Evolutionary conservation across 768 basidiomycete species (phyloP).

Genomic region (Boletus sp.): DNA sequence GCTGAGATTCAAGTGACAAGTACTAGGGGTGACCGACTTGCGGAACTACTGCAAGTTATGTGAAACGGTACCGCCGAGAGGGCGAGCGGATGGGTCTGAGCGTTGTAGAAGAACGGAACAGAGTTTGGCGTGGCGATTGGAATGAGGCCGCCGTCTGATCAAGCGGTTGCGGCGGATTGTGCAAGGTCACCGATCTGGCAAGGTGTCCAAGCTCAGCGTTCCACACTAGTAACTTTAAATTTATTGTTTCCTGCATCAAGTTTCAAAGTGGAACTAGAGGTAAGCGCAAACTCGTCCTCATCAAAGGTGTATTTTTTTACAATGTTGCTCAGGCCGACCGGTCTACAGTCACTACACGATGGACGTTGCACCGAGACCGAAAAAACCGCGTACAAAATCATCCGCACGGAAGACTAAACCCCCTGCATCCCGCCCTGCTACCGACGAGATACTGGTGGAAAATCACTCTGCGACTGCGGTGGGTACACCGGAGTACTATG

Average conservation of each 20-base stretch:
- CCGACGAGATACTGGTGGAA: slow-evolving; percentile 28
- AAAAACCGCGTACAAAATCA: slow-evolving; percentile 56
- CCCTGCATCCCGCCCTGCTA: not conserved
- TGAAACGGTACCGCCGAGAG: slow-evolving; percentile 1
- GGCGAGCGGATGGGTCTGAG: not conserved
- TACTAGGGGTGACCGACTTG: not conserved
- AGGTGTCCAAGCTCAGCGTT: not conserved
- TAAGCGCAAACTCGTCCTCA: not conserved
- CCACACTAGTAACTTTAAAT: not conserved
- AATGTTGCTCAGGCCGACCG: not conserved
- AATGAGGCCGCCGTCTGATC: not conserved
- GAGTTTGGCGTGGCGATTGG: not conserved
- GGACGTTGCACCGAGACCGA: slow-evolving; percentile 47
- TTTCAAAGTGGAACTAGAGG: not conserved
- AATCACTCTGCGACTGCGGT: slow-evolving; percentile 18
- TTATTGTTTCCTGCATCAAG: not conserved
- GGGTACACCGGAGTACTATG: not conserved
- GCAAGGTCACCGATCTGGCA: slow-evolving; percentile 20
- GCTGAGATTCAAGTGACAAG: slow-evolving; percentile 1
- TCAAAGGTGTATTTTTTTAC: not conserved
- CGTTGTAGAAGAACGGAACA: not conserved
- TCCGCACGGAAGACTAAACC: slow-evolving; percentile 21
- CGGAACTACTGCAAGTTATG: slow-evolving; percentile 3
- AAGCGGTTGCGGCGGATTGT: not conserved
- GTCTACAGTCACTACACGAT: slow-evolving; percentile 24